Conservation (phyloP, 148 eudicot genomes). For the Pharnaceum exiguum region DNA sequence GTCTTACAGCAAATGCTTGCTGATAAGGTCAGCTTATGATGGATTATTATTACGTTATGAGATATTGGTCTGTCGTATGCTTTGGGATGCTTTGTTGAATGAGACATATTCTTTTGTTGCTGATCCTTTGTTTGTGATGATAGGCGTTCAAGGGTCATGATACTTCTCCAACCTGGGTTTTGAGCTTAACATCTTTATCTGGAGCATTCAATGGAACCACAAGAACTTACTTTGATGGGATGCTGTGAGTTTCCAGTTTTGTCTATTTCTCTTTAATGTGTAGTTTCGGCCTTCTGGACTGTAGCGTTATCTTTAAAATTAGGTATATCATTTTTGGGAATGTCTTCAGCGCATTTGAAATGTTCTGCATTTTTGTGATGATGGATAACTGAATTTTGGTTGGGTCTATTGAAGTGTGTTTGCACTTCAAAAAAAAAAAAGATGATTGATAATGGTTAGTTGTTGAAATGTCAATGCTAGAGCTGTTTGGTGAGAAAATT, state of each 20-base stretch:
- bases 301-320: background rate
- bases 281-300: background rate
- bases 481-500: background rate
- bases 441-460: background rate
- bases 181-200: slow-evolving; percentile 86
- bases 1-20: slow-evolving; percentile 97
- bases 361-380: background rate
- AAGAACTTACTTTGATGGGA: slow-evolving; percentile 86
- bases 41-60: no score
- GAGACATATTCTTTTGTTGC: background rate
- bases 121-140: background rate
- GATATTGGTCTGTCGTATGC: slow-evolving; percentile 1
- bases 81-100: background rate
- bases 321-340: no score
- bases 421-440: background rate
- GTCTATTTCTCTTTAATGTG: background rate
- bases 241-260: slow-evolving; percentile 59
- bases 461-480: background rate
- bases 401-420: background rate
- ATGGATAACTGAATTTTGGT: slow-evolving; percentile 1
- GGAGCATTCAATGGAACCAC: slow-evolving; percentile 96
- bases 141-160: slow-evolving; percentile 79
- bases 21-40: slow-evolving; percentile 51
- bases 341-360: background rate
- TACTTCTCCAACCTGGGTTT: slow-evolving; percentile 74